Conservation (phyloP, 2,329 filamentous ascomycete genomes). For the Clathrospora elynae region DNA sequence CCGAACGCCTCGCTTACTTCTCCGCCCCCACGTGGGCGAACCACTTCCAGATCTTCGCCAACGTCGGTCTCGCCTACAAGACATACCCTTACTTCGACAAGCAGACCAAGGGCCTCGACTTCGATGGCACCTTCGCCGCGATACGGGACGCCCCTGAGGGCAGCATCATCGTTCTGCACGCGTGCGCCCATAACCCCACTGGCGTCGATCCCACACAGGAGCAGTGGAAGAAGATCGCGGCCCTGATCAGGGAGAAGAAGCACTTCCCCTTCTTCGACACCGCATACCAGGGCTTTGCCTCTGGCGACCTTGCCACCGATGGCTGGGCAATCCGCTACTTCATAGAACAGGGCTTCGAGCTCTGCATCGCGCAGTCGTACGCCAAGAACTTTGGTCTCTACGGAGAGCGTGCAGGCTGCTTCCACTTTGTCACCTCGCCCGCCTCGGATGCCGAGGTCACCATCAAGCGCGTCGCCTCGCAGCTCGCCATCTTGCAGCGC, state of each 20-base stretch:
- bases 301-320: conserved; percentile 82
- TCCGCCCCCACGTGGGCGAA: conserved; percentile 98
- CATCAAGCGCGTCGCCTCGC: conserved; percentile 73
- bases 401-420: conserved; percentile 92
- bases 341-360: conserved; percentile 82
- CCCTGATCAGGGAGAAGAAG: conserved; percentile 73
- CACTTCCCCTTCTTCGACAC: conserved; percentile 99
- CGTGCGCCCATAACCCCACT: conserved; percentile 97
- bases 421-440: conserved; percentile 86
- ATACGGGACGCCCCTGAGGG: conserved; percentile 72
- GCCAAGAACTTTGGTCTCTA: conserved; percentile 77
- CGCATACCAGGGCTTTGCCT: conserved; percentile 97
- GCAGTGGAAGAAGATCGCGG: conserved; percentile 91
- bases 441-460: conserved; percentile 67
- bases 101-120: conserved; percentile 87
- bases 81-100: conserved; percentile 94
- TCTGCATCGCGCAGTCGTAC: conserved; percentile 59
- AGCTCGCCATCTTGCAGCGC: conserved; percentile 91
- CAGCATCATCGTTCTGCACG: conserved; percentile 89
- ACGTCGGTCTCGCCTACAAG: conserved; percentile 77
- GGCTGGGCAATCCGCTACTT: conserved; percentile 95
- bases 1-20: conserved; percentile 79
- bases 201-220: conserved; percentile 92
- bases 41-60: conserved; percentile 97
- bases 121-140: conserved; percentile 80